A percentile compares a stretch with the other conserved stretches of the same genome.
phyloP scores from a whole-genome alignment of 805 yeast genomes.

The Danielia oregonensis region DNA sequence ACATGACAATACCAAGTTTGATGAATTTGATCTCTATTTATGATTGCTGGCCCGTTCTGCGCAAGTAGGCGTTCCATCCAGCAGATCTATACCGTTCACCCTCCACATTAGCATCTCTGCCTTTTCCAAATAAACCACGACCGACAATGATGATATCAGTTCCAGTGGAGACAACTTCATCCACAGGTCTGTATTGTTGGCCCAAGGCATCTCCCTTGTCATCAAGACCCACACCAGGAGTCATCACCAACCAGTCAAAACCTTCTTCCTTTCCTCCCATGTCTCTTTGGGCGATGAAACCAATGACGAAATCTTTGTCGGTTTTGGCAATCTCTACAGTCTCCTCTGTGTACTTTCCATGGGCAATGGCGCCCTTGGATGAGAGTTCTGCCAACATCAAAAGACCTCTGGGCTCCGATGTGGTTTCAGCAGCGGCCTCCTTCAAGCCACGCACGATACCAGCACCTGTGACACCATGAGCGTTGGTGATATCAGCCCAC shows the following conservation, averaged over 20 bases:
- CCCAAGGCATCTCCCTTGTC: conserved; percentile 95
- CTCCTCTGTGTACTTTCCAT: conserved; percentile 82
- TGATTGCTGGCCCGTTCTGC: too few relatives aligned
- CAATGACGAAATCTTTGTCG: conserved; percentile 88
- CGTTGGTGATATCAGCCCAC: conserved; percentile 97
- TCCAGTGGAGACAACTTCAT: conserved; percentile 79
- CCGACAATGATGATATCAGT: conserved; percentile 97
- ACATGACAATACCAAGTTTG: too few relatives aligned
- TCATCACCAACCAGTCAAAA: conserved; percentile 93
- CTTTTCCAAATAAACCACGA: conserved; percentile 91
- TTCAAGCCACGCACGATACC: conserved; percentile 89
- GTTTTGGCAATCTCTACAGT: conserved; percentile 83
- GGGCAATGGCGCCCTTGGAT: conserved; percentile 89
- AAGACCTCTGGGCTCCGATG: conserved; percentile 79
- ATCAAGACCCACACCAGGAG: conserved; percentile 98
- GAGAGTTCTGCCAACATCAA: conserved; percentile 95
- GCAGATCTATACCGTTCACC: conserved; percentile 87
- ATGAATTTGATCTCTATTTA: too few relatives aligned
- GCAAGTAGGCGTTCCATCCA: conserved; percentile 94
- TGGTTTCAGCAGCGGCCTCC: conserved; percentile 71
- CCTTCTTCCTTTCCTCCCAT: conserved; percentile 83
- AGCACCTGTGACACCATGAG: conserved; percentile 95
- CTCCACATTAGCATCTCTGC: conserved; percentile 85
- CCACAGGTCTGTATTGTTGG: conserved; percentile 93
- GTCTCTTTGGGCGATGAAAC: conserved; percentile 89